Evolutionary conservation across 176 grass and related monocot species (phyloP), one percentile per base, ranked within the genome.

Genomic region (Thalia dealbata): DNA sequence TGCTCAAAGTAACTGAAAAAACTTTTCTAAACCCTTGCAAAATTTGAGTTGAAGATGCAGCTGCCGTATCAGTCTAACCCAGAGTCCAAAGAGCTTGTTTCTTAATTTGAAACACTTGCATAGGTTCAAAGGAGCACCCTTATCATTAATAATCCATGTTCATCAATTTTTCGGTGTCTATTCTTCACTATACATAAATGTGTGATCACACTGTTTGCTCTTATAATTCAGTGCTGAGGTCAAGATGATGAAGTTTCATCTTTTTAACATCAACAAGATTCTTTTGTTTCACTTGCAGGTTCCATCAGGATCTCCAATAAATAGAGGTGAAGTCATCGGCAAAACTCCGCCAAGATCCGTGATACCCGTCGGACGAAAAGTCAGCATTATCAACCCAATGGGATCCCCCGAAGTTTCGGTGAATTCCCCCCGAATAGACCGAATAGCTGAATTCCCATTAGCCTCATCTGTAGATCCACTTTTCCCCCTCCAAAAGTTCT

Each of bases 401-500:
- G 73, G 86, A 50, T 97, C 93, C 50, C 87, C 87, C 0, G 85
- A 97, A 0, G 67, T 97, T 13, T 97, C 93, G 0, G 83, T 97
- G 46, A 92, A 97, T 23, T 85, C 89, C 0, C 93, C 93, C 78
- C 87, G 77, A 6, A 97, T 97, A 3, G 93, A 97, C 74, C 84
- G 90, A 58, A 97, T 97, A 3, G 93, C 85, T 0, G 87, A 97
- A 27, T 97, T 97, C 68, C 89, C 93, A 14, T 81, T 97, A 60
- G 86, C 86, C 28, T 89, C 81, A 0, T 88, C 86, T 0, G 84
- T 91, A 46, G 86, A 89, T 22, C 86, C 86, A 12, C 70, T 91
- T n/a, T 71, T 78, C 43, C 18, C 81, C 1, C 72, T 85, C 70
- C 82, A 76, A 67, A 70, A 83, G 55, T 52, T 77, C 0, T 88